Conservation (phyloP, 129 eudicot genomes). For the Rutidosis leptorrhynchoides region DNA sequence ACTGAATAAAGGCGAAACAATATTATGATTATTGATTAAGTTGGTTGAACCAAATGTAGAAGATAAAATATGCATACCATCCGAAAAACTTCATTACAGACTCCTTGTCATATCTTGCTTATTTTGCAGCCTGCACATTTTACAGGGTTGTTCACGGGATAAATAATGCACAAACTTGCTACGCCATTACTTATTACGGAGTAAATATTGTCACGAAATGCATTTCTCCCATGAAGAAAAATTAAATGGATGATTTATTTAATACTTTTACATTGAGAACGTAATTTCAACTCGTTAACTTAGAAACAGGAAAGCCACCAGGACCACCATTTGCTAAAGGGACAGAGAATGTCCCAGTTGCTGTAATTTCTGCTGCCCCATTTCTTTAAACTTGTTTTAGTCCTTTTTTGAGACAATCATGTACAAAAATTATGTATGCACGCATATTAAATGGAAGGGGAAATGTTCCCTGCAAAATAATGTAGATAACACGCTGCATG, state of each 20-base stretch:
- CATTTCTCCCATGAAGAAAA: neutral
- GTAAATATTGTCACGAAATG: neutral
- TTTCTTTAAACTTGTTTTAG: slow-evolving; percentile 84
- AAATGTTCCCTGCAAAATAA: too few species aligned
- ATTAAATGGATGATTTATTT: slow-evolving; percentile 3
- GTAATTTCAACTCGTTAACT: neutral
- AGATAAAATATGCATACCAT: slow-evolving; percentile 13
- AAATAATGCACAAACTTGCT: too few species aligned
- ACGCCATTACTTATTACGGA: neutral
- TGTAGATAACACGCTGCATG: too few species aligned
- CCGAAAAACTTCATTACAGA: slow-evolving; percentile 78
- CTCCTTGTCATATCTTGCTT: slow-evolving; percentile 95
- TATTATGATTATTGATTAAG: neutral
- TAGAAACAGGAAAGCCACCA: slow-evolving; percentile 79
- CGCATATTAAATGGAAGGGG: neutral
- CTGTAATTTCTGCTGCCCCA: slow-evolving; percentile 93
- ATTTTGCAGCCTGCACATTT: slow-evolving; percentile 79
- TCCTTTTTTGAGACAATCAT: slow-evolving; percentile 91
- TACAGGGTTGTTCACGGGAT: too few species aligned
- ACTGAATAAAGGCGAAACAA: slow-evolving; percentile 35
- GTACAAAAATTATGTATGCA: slow-evolving; percentile 89
- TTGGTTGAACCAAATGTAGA: neutral
- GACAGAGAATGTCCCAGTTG: slow-evolving; percentile 83
- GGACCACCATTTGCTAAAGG: slow-evolving; percentile 91
- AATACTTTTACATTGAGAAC: neutral